These are phyloP conservation scores for Yamadazyma oceani DNA, from an alignment of 1,139 yeast genomes.

Conservation along the genomic window DNA sequence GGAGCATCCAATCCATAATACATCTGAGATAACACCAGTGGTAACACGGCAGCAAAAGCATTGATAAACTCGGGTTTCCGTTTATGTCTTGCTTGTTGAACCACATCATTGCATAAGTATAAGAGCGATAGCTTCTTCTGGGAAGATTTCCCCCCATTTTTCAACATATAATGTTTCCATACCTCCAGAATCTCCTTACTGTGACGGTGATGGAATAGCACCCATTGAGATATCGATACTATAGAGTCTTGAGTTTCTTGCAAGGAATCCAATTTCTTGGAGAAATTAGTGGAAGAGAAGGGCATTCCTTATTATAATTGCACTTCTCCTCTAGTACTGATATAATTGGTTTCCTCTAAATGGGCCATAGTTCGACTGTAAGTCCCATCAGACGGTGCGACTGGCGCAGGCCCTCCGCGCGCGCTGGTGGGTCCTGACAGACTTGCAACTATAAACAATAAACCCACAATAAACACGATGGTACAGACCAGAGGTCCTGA, in stretches of 20 bases:
- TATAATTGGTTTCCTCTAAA: too few relatives aligned
- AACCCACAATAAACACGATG: slow-evolving; percentile 7
- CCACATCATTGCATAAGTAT: slow-evolving; percentile 80
- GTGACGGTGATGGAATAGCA: slow-evolving; percentile 72
- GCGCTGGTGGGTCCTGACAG: too few relatives aligned
- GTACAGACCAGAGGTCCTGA: slow-evolving; percentile 17
- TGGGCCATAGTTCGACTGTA: too few relatives aligned
- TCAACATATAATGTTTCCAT: slow-evolving; percentile 54
- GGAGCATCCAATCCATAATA: slow-evolving; percentile 37
- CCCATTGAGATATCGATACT: slow-evolving; percentile 84
- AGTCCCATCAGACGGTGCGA: too few relatives aligned
- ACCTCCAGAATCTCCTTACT: slow-evolving; percentile 56
- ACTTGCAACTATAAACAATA: neutral
- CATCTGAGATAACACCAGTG: slow-evolving; percentile 31
- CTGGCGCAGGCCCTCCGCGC: neutral
- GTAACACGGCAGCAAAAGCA: slow-evolving; percentile 55
- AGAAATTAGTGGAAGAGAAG: slow-evolving; percentile 55
- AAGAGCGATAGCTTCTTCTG: slow-evolving; percentile 56
- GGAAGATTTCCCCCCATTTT: slow-evolving; percentile 5
- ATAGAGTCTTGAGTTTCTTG: slow-evolving; percentile 84
- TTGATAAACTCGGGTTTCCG: slow-evolving; percentile 57
- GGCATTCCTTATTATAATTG: slow-evolving; percentile 44
- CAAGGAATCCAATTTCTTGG: slow-evolving; percentile 56
- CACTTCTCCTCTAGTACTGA: too few relatives aligned
- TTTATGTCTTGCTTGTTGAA: slow-evolving; percentile 75